These are phyloP conservation scores for Ocimum tenuiflorum DNA, from an alignment of 257 asterid genomes.

Conservation along the genomic window DNA sequence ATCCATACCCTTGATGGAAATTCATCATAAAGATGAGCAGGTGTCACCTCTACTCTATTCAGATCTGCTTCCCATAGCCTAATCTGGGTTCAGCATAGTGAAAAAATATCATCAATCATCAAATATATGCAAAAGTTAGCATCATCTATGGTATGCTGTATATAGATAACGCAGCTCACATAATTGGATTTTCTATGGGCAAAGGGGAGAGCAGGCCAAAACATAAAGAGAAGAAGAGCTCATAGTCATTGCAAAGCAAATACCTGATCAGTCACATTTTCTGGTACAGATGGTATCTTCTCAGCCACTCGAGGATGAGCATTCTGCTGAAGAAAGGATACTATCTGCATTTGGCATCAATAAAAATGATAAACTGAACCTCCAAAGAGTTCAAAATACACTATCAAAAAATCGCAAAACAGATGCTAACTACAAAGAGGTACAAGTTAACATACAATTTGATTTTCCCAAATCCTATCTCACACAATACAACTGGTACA, in stretches of 20 bases:
- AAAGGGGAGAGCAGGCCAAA: neutral
- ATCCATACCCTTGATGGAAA: slow-evolving; percentile 70
- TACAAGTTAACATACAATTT: neutral
- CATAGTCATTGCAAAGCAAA: neutral
- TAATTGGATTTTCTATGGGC: neutral
- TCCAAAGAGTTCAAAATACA: too few species aligned
- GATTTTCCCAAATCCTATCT: too few species aligned
- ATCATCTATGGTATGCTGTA: neutral
- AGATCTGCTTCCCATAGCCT: slow-evolving; percentile 93
- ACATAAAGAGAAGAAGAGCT: neutral
- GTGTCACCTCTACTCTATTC: slow-evolving; percentile 73
- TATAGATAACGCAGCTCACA: too few species aligned
- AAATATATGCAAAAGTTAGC: neutral
- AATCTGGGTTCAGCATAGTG: slow-evolving; percentile 38
- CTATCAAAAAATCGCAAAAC: neutral
- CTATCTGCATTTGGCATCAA: slow-evolving; percentile 55
- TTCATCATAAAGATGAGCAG: slow-evolving; percentile 69
- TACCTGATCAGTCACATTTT: slow-evolving; percentile 96
- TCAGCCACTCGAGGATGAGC: slow-evolving; percentile 94
- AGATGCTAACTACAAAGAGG: neutral
- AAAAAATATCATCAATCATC: neutral
- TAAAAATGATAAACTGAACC: neutral
- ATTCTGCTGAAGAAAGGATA: slow-evolving; percentile 90
- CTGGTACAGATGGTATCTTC: slow-evolving; percentile 82
- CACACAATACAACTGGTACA: neutral